Conservation (phyloP, 2,329 filamentous ascomycete genomes). For the Aureobasidium namibiae region DNA sequence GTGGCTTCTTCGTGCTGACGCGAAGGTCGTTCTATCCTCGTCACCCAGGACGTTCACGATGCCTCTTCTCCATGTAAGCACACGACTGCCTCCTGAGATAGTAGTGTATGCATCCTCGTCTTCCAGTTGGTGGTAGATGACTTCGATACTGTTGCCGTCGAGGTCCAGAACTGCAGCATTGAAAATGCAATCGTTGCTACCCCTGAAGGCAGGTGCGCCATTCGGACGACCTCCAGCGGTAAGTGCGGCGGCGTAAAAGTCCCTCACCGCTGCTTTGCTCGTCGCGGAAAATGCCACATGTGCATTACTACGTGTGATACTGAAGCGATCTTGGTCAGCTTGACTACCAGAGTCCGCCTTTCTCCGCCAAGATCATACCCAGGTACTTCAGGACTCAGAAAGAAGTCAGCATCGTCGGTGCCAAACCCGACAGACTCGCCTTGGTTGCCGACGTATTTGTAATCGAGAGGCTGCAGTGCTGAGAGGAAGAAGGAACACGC, state of each 20-base stretch:
- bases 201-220: constrained; percentile 47
- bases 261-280: constrained; percentile 56
- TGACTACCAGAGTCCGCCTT: not conserved
- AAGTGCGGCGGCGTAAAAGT: constrained; percentile 63
- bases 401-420: constrained; percentile 53
- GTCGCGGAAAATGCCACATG: constrained; percentile 62
- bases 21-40: constrained; percentile 19
- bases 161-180: constrained; percentile 63
- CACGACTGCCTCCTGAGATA: constrained; percentile 28
- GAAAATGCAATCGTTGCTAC: constrained; percentile 48
- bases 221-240: constrained; percentile 55
- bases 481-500: constrained; percentile 79
- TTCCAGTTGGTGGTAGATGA: constrained; percentile 50
- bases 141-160: constrained; percentile 78
- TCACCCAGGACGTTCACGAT: constrained; percentile 23
- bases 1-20: not conserved
- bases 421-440: constrained; percentile 56
- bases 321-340: constrained; percentile 15
- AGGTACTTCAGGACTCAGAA: constrained; percentile 47
- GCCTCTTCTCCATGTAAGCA: constrained; percentile 35
- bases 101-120: constrained; percentile 24
- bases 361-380: not conserved
- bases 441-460: constrained; percentile 59
- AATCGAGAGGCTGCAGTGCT: constrained; percentile 67
- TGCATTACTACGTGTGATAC: constrained; percentile 44